Percentiles rank a stretch among this genome's conserved stretches.
These are phyloP conservation scores for Metschnikowia anglica DNA, from an alignment of 805 yeast species.

Conservation along the genomic window DNA sequence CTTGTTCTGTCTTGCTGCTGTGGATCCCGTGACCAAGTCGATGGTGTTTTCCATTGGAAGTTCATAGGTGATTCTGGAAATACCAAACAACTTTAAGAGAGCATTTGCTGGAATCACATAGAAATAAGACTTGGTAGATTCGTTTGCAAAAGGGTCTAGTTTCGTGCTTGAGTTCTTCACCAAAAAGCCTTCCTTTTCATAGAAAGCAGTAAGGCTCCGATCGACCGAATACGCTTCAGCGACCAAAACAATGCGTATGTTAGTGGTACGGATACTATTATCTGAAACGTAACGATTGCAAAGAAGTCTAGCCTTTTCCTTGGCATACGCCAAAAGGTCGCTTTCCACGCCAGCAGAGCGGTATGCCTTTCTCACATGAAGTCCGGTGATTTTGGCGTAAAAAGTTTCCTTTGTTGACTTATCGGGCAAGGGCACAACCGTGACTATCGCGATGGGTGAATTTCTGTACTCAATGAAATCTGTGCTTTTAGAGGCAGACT, in stretches of 20 bases:
- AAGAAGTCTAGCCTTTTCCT: slow-evolving; percentile 44
- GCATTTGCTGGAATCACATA: slow-evolving; percentile 7
- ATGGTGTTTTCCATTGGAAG: slow-evolving; percentile 17
- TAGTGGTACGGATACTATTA: slow-evolving; percentile 24
- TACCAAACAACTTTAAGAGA: slow-evolving; percentile 25
- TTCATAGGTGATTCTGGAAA: slow-evolving; percentile 31
- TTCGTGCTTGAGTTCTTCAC: slow-evolving; percentile 28
- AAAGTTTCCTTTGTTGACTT: slow-evolving; percentile 40
- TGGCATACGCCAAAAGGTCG: slow-evolving; percentile 63
- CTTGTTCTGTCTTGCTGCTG: slow-evolving; percentile 7
- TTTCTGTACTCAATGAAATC: slow-evolving; percentile 61
- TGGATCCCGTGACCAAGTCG: slow-evolving; percentile 5
- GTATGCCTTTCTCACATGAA: slow-evolving; percentile 70
- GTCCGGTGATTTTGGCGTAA: slow-evolving; percentile 53
- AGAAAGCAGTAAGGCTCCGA: slow-evolving; percentile 32
- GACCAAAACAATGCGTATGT: slow-evolving; percentile 37
- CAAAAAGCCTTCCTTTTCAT: slow-evolving; percentile 46
- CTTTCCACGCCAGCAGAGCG: slow-evolving; percentile 59
- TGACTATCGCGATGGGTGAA: slow-evolving; percentile 66
- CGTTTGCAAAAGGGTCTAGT: slow-evolving; percentile 30
- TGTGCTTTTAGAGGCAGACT: slow-evolving; percentile 45
- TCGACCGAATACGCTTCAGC: slow-evolving; percentile 58
- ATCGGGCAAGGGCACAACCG: slow-evolving; percentile 43
- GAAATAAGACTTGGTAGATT: slow-evolving; percentile 15
- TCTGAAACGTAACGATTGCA: slow-evolving; percentile 29